Evolutionary conservation across 305 asterid species (phyloP).

Genomic region (Rubia tinctorum): DNA sequence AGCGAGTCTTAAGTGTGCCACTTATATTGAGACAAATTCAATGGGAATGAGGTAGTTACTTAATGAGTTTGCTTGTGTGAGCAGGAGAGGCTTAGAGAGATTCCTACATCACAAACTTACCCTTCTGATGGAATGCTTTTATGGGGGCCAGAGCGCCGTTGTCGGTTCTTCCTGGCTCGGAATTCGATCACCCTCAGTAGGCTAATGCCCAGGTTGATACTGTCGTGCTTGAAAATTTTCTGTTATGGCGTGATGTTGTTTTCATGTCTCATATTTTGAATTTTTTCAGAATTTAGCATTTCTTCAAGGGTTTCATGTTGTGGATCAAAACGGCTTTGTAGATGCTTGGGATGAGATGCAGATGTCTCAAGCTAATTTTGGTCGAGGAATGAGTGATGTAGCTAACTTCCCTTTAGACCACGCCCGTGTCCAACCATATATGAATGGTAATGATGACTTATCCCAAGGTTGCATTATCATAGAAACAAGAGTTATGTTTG

Average conservation of each 20-base stretch:
- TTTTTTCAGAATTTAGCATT: constrained; percentile 69
- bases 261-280: constrained; percentile 1
- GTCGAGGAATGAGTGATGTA: constrained; percentile 28
- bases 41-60: too few relatives aligned
- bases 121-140: constrained; percentile 59
- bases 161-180: constrained; percentile 85
- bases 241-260: background rate
- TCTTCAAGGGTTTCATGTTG: constrained; percentile 71
- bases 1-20: too few relatives aligned
- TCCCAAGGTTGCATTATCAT: background rate
- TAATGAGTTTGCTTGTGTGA: constrained; percentile 21
- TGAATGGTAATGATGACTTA: constrained; percentile 53
- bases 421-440: constrained; percentile 43
- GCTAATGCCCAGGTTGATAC: constrained; percentile 70
- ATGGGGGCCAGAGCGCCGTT: constrained; percentile 61
- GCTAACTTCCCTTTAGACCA: constrained; percentile 39
- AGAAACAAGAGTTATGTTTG: background rate
- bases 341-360: constrained; percentile 96
- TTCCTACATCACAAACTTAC: constrained; percentile 69
- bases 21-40: too few relatives aligned
- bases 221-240: constrained; percentile 9
- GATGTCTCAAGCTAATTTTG: constrained; percentile 59
- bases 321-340: constrained; percentile 71
- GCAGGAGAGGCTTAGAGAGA: constrained; percentile 93
- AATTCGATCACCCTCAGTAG: constrained; percentile 57